phyloP scores from a whole-genome alignment of 768 basidiomycete species.

The Clavaria fumosa region DNA sequence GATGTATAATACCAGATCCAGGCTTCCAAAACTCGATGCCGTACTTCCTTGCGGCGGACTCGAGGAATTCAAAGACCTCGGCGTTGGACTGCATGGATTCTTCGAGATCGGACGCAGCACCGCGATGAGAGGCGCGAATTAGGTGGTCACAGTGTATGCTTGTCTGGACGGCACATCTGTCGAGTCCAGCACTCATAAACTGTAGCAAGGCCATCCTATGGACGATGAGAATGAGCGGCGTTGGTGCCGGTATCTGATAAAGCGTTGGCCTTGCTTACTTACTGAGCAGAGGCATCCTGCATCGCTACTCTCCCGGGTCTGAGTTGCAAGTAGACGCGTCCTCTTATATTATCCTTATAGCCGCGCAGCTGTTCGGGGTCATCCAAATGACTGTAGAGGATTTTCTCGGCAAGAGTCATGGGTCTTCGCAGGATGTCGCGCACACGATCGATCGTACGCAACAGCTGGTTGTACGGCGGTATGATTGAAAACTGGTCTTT shows the following conservation, averaged over 20 bases:
- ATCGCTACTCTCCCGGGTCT: conserved; percentile 90
- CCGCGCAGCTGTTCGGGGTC: conserved; percentile 62
- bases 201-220: conserved; percentile 75
- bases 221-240: conserved; percentile 36
- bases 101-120: conserved; percentile 37
- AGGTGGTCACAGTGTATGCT: conserved; percentile 98
- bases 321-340: conserved; percentile 82
- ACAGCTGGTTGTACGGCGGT: conserved; percentile 65
- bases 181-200: conserved; percentile 93
- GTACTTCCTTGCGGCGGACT: conserved; percentile 80
- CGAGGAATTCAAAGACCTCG: conserved; percentile 95
- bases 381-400: conserved; percentile 82
- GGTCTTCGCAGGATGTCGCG: conserved; percentile 58
- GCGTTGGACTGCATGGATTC: conserved; percentile 76
- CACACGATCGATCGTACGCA: conserved; percentile 55
- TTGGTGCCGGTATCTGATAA: conserved; percentile 16
- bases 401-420: conserved; percentile 93
- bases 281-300: conserved; percentile 91
- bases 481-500: conserved; percentile 49
- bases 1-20: conserved; percentile 93
- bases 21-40: conserved; percentile 98
- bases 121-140: conserved; percentile 87
- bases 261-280: conserved; percentile 18
- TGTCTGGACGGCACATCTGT: conserved; percentile 69
- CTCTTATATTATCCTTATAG: conserved; percentile 54